phyloP scores from a whole-genome alignment of 306 rosid genomes.

The Sicyos edulis region DNA sequence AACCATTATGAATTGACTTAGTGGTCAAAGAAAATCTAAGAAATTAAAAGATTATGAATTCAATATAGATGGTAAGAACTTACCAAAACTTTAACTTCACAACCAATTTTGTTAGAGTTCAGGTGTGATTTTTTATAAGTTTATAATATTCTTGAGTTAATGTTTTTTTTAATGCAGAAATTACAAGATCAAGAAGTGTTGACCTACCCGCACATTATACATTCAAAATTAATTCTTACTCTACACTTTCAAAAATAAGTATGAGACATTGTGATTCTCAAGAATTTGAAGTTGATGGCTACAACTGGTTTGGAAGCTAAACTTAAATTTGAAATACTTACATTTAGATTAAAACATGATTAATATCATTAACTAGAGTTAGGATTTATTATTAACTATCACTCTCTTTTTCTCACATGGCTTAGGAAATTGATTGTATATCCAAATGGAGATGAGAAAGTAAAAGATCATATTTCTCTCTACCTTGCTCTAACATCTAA shows the following conservation, averaged over 20 bases:
- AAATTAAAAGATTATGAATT: too few species aligned
- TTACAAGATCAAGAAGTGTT: background rate
- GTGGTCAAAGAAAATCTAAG: too few species aligned
- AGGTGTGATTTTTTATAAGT: too few species aligned
- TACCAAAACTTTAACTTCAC: too few species aligned
- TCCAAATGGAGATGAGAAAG: constrained; percentile 23
- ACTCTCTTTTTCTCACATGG: background rate
- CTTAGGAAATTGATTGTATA: constrained; percentile 20
- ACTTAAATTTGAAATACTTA: background rate
- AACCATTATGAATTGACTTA: too few species aligned
- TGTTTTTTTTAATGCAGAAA: background rate
- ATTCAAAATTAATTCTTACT: constrained; percentile 21
- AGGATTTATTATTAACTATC: background rate
- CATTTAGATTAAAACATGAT: constrained; percentile 1
- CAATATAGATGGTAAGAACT: too few species aligned
- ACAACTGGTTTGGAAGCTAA: constrained; percentile 17
- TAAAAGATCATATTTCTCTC: constrained; percentile 14
- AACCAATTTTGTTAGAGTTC: too few species aligned
- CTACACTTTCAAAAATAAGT: background rate
- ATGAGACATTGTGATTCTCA: constrained; percentile 21
- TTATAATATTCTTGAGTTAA: too few species aligned
- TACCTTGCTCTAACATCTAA: constrained; percentile 14
- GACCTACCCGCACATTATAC: constrained; percentile 17
- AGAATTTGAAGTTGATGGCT: constrained; percentile 22
- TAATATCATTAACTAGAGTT: background rate